phyloP scores from a whole-genome alignment of 164 flowering plant genomes.

The Kalanchoe fedtschenkoi region DNA sequence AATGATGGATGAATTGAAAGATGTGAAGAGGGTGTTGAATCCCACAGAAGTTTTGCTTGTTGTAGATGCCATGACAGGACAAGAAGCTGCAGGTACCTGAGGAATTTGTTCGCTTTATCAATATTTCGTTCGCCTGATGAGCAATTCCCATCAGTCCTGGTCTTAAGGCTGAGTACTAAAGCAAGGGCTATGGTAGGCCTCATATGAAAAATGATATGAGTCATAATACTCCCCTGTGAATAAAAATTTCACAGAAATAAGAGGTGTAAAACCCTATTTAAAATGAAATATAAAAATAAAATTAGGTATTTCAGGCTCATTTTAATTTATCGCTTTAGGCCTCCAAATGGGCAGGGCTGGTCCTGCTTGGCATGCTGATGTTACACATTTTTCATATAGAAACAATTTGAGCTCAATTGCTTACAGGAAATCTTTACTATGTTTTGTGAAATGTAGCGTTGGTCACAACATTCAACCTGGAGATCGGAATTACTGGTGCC shows the following conservation, averaged over 20 bases:
- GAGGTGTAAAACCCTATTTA: no score
- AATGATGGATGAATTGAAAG: slow-evolving; percentile 98
- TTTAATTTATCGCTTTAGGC: no score
- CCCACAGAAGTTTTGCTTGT: slow-evolving; percentile 96
- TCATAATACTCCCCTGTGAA: no score
- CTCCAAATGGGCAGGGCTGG: no score
- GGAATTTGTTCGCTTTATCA: not conserved
- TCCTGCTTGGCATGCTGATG: not conserved
- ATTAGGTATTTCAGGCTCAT: no score
- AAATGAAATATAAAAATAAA: no score
- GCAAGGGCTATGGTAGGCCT: no score
- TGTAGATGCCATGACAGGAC: slow-evolving; percentile 99
- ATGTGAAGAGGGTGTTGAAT: slow-evolving; percentile 64
- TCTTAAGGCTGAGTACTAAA: no score
- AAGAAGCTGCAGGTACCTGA: slow-evolving; percentile 90
- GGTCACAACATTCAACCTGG: slow-evolving; percentile 89
- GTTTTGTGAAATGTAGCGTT: slow-evolving; percentile 38
- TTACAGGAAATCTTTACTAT: slow-evolving; percentile 1
- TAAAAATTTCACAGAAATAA: no score
- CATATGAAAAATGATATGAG: no score
- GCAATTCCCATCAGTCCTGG: not conserved
- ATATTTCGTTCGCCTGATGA: not conserved
- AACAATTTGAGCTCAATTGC: not conserved
- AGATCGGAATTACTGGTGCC: slow-evolving; percentile 97
- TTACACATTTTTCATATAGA: not conserved